Conservation (phyloP, 768 basidiomycete genomes). For the Xerocomellus dryophilus region DNA sequence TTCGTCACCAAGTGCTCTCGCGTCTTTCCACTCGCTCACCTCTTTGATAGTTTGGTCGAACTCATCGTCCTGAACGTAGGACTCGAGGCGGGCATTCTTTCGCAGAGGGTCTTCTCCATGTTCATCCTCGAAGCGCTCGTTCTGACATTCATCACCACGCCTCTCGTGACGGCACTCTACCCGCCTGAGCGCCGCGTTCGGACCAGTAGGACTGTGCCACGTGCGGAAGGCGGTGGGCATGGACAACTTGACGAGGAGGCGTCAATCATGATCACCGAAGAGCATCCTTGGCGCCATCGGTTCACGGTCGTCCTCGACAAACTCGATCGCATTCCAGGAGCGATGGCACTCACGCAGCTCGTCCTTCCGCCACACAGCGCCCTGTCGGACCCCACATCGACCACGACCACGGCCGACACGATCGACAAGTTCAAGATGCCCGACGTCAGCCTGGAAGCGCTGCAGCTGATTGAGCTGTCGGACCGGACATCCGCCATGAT, state of each 20-base stretch:
- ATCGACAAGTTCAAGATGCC: slow-evolving; percentile 13
- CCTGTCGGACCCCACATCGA: slow-evolving; percentile 7
- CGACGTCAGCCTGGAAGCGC: slow-evolving; percentile 59
- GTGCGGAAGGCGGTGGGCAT: slow-evolving; percentile 35
- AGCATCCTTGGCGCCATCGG: slow-evolving; percentile 45
- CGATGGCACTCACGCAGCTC: slow-evolving; percentile 88
- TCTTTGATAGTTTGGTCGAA: slow-evolving; percentile 68
- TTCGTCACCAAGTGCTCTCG: slow-evolving; percentile 24
- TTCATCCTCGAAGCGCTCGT: slow-evolving; percentile 84
- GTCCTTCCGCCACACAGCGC: slow-evolving; percentile 44
- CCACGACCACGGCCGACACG: slow-evolving; percentile 2
- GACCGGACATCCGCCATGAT: slow-evolving; percentile 66
- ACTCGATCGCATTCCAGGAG: slow-evolving; percentile 82
- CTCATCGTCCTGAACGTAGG: slow-evolving; percentile 97
- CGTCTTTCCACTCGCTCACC: not conserved
- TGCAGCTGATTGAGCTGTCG: slow-evolving; percentile 82
- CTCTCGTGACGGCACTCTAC: slow-evolving; percentile 63
- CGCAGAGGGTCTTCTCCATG: slow-evolving; percentile 84
- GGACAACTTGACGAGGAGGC: slow-evolving; percentile 9
- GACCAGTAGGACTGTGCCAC: slow-evolving; percentile 24
- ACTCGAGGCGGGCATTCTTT: slow-evolving; percentile 73
- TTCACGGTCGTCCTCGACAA: slow-evolving; percentile 89
- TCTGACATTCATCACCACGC: slow-evolving; percentile 85
- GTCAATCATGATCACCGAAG: slow-evolving; percentile 8
- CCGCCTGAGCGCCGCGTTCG: slow-evolving; percentile 59